Conservation (phyloP, 805 yeast species). For the Yamadazyma philogaea region DNA sequence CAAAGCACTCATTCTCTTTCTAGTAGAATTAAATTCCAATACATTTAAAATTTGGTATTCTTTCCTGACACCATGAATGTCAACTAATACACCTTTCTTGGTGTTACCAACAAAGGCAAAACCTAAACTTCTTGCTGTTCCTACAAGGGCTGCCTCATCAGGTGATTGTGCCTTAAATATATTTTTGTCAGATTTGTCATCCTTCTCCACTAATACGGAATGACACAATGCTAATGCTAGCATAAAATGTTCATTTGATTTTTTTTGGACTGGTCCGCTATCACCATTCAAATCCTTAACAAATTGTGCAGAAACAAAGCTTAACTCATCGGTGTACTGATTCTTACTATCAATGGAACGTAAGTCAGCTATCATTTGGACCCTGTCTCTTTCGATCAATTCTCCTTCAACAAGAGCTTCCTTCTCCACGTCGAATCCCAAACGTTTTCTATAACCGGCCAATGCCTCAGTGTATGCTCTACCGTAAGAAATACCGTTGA, state of each 20-base stretch:
- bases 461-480: conserved; percentile 80
- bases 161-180: conserved; percentile 77
- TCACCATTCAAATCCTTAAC: conserved; percentile 58
- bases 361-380: conserved; percentile 49
- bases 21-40: conserved; percentile 76
- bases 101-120: conserved; percentile 64
- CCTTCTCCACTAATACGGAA: conserved; percentile 68
- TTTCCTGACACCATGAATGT: conserved; percentile 65
- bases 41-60: conserved; percentile 71
- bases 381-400: conserved; percentile 55
- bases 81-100: conserved; percentile 62
- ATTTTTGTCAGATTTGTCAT: conserved; percentile 51
- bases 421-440: conserved; percentile 69
- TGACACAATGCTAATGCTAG: conserved; percentile 74
- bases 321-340: conserved; percentile 56
- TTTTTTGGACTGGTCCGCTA: conserved; percentile 50
- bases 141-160: conserved; percentile 83
- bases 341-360: conserved; percentile 13
- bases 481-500: conserved; percentile 71
- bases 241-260: conserved; percentile 71
- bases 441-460: conserved; percentile 73
- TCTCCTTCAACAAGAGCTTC: conserved; percentile 53
- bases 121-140: conserved; percentile 77
- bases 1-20: conserved; percentile 86
- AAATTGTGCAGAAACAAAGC: conserved; percentile 66